Conservation (phyloP, 345 rosid species). For the Reutealis trisperma region DNA sequence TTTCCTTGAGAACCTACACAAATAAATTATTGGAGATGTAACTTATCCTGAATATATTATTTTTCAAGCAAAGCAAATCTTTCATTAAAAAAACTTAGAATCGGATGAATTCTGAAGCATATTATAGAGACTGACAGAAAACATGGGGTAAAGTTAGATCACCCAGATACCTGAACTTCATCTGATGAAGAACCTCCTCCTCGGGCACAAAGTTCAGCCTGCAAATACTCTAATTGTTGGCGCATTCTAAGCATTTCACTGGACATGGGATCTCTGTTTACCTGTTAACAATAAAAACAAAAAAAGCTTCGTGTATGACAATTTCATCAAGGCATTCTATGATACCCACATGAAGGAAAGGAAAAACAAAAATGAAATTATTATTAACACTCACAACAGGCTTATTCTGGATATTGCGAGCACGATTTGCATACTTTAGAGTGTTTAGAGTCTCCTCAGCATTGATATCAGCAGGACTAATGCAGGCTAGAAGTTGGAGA, state of each 20-base stretch:
- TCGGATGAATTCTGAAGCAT: not conserved
- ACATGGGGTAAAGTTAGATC: not conserved
- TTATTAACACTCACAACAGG: slow-evolving; percentile 75
- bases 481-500: slow-evolving; percentile 65
- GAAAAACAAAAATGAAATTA: slow-evolving; percentile 5
- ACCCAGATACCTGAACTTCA: slow-evolving; percentile 73
- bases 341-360: not conserved
- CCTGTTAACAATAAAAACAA: slow-evolving; percentile 42
- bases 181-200: slow-evolving; percentile 74
- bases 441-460: slow-evolving; percentile 99
- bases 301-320: slow-evolving; percentile 7
- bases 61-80: not conserved
- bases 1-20: slow-evolving; percentile 78
- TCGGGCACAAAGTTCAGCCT: slow-evolving; percentile 93
- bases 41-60: slow-evolving; percentile 1
- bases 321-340: slow-evolving; percentile 3
- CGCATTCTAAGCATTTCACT: slow-evolving; percentile 98
- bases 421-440: slow-evolving; percentile 97
- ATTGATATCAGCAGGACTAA: slow-evolving; percentile 98
- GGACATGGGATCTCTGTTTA: slow-evolving; percentile 95
- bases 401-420: slow-evolving; percentile 95
- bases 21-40: slow-evolving; percentile 6
- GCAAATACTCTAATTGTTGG: slow-evolving; percentile 87
- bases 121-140: not conserved
- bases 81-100: not conserved